Percentiles rank a stretch among this genome's conserved stretches.
Evolutionary conservation across 2,329 filamentous ascomycete species (phyloP).

Genomic region (Nigrospora osmanthi): DNA sequence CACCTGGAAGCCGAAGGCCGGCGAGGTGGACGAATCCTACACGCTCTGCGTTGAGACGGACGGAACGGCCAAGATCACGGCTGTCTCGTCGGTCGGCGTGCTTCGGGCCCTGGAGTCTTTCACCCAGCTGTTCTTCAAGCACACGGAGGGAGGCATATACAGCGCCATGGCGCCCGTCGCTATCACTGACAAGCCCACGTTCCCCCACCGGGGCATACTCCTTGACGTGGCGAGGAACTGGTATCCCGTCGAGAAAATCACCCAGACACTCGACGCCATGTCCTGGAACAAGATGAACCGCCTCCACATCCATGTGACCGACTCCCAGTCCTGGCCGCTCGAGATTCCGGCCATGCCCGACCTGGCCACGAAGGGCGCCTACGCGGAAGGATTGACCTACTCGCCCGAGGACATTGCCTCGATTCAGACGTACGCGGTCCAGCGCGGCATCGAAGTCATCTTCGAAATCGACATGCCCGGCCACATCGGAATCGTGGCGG

Average conservation of each 20-base stretch:
- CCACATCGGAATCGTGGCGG: conserved; percentile 62
- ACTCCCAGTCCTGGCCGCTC: conserved; percentile 79
- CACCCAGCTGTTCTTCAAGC: conserved; percentile 70
- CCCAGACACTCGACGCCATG: conserved; percentile 68
- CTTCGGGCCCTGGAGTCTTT: conserved; percentile 70
- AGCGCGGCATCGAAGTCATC: conserved; percentile 63
- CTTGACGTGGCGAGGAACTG: conserved; percentile 71
- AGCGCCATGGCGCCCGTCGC: conserved; percentile 61
- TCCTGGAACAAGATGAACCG: conserved; percentile 78
- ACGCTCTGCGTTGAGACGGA: conserved; percentile 49
- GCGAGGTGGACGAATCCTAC: conserved; percentile 70
- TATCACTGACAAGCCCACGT: conserved; percentile 68
- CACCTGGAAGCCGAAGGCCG: conserved; percentile 53
- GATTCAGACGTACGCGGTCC: conserved; percentile 63
- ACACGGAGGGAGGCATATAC: conserved; percentile 57
- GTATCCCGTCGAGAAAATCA: conserved; percentile 59
- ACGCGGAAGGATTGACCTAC: conserved; percentile 60
- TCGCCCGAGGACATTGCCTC: conserved; percentile 52
- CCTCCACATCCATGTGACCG: conserved; percentile 73
- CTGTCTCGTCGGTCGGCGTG: conserved; percentile 60
- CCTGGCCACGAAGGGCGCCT: conserved; percentile 66
- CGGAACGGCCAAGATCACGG: conserved; percentile 55
- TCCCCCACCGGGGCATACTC: conserved; percentile 70
- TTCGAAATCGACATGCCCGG: conserved; percentile 78
- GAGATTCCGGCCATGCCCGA: conserved; percentile 70